These are phyloP conservation scores for Colletotrichum higginsianum DNA, from an alignment of 2,329 filamentous ascomycete genomes.

Conservation along the genomic window DNA sequence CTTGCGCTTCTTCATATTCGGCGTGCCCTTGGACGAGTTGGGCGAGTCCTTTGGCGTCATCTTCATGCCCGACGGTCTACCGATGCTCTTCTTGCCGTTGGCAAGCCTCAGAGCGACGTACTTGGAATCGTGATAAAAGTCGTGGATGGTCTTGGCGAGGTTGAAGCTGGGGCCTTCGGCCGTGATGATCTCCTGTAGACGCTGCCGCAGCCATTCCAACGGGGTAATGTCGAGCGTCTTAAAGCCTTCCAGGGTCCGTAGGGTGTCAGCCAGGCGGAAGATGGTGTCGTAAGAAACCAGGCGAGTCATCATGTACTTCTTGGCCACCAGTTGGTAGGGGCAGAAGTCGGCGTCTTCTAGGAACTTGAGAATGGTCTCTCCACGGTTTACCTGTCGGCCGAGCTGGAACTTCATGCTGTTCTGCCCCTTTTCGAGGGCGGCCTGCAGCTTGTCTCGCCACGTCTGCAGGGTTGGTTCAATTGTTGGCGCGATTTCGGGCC, in stretches of 20 bases:
- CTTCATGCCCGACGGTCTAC: slow-evolving; percentile 66
- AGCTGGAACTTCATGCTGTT: slow-evolving; percentile 65
- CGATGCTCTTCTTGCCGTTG: slow-evolving; percentile 71
- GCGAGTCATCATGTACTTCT: slow-evolving; percentile 63
- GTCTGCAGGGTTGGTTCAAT: slow-evolving; percentile 61
- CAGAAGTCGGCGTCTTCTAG: slow-evolving; percentile 66
- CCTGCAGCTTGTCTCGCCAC: slow-evolving; percentile 64
- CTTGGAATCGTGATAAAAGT: slow-evolving; percentile 71
- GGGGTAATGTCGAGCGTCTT: slow-evolving; percentile 65
- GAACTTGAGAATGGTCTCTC: slow-evolving; percentile 67
- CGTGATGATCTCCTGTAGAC: slow-evolving; percentile 65
- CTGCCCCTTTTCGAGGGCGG: slow-evolving; percentile 54
- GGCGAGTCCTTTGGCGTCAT: slow-evolving; percentile 47
- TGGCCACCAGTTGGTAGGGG: slow-evolving; percentile 70
- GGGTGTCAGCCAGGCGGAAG: slow-evolving; percentile 68
- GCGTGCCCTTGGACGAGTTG: slow-evolving; percentile 45
- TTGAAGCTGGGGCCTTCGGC: slow-evolving; percentile 64
- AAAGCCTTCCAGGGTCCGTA: slow-evolving; percentile 69
- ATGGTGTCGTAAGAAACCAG: slow-evolving; percentile 70
- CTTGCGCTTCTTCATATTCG: slow-evolving; percentile 52
- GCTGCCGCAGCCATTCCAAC: slow-evolving; percentile 70
- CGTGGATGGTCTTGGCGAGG: slow-evolving; percentile 64
- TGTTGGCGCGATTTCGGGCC: slow-evolving; percentile 61
- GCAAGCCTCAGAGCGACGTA: slow-evolving; percentile 64
- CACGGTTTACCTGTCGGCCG: slow-evolving; percentile 70